These are phyloP conservation scores for Diaporthe capsici DNA, from an alignment of 2,329 filamentous ascomycete species.

Conservation along the genomic window DNA sequence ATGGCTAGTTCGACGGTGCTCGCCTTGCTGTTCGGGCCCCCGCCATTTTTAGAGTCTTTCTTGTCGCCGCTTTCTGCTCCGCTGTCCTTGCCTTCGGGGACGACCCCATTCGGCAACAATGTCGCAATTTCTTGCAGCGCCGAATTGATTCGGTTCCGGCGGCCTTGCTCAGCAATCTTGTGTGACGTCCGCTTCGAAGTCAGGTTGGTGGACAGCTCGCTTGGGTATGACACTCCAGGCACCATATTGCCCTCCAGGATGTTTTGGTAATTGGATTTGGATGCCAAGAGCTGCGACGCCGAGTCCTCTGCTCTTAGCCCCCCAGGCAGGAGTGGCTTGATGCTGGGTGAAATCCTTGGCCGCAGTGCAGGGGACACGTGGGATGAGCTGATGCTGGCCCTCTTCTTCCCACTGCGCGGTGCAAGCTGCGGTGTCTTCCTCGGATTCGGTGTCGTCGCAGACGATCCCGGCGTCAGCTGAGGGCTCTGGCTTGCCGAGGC, in stretches of 20 bases:
- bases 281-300: conserved; percentile 83
- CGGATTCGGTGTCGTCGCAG: conserved; percentile 53
- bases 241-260: conserved; percentile 94
- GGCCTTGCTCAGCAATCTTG: conserved; percentile 97
- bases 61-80: conserved; percentile 62
- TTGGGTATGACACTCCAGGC: conserved; percentile 91
- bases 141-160: conserved; percentile 94
- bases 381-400: conserved; percentile 77
- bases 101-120: conserved; percentile 72
- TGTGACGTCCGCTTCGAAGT: conserved; percentile 98
- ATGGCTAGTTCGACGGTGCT: conserved; percentile 98
- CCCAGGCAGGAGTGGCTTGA: conserved; percentile 87
- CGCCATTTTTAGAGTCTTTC: conserved; percentile 55
- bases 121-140: conserved; percentile 92
- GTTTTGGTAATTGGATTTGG: conserved; percentile 98
- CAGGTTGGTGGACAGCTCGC: conserved; percentile 90
- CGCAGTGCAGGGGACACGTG: conserved; percentile 89
- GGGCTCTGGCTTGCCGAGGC: conserved; percentile 76
- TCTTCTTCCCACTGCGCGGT: conserved; percentile 75
- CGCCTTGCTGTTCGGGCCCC: conserved; percentile 87
- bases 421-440: conserved; percentile 70
- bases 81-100: conserved; percentile 54
- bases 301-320: conserved; percentile 70
- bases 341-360: conserved; percentile 92
- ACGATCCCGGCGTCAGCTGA: conserved; percentile 70